Conservation (phyloP, 2,329 filamentous ascomycete species). For the Nigrospora oryzae region DNA sequence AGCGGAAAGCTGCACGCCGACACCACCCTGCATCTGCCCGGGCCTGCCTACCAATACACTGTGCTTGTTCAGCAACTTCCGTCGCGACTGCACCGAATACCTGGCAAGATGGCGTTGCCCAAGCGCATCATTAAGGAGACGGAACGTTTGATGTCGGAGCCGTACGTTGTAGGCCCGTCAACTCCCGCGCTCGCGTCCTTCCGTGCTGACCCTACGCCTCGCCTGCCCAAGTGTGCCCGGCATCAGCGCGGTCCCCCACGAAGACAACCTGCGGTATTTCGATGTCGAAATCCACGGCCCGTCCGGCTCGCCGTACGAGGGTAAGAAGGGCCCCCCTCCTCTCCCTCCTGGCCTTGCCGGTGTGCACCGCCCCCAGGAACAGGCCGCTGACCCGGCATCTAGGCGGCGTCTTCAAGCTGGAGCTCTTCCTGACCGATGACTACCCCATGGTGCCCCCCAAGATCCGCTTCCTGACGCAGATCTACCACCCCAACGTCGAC, state of each 20-base stretch:
- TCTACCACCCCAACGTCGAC: slow-evolving; percentile 98
- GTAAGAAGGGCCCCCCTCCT: slow-evolving; percentile 33
- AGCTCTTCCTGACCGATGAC: slow-evolving; percentile 95
- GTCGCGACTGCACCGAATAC: too few relatives aligned
- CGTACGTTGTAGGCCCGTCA: slow-evolving; percentile 44
- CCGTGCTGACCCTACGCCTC: background rate
- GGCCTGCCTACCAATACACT: too few relatives aligned
- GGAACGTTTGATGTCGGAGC: slow-evolving; percentile 91
- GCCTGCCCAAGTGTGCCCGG: slow-evolving; percentile 66
- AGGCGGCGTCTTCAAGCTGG: slow-evolving; percentile 88
- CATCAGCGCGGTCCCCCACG: slow-evolving; percentile 90
- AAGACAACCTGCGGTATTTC: slow-evolving; percentile 96
- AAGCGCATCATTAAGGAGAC: slow-evolving; percentile 99
- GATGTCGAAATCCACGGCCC: slow-evolving; percentile 95
- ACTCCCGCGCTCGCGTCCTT: background rate
- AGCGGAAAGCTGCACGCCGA: too few relatives aligned
- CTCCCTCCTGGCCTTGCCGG: background rate
- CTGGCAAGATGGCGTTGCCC: slow-evolving; percentile 63
- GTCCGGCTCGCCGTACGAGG: slow-evolving; percentile 88
- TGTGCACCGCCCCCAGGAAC: background rate
- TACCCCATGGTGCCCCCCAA: slow-evolving; percentile 99
- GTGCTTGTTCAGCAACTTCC: too few relatives aligned
- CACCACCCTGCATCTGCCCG: too few relatives aligned
- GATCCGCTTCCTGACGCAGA: slow-evolving; percentile 97
- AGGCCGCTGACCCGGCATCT: slow-evolving; percentile 3